Evolutionary conservation across 129 eudicot genomes (phyloP), one percentile per base, ranked within the genome.

Genomic region (Lonicera japonica): DNA sequence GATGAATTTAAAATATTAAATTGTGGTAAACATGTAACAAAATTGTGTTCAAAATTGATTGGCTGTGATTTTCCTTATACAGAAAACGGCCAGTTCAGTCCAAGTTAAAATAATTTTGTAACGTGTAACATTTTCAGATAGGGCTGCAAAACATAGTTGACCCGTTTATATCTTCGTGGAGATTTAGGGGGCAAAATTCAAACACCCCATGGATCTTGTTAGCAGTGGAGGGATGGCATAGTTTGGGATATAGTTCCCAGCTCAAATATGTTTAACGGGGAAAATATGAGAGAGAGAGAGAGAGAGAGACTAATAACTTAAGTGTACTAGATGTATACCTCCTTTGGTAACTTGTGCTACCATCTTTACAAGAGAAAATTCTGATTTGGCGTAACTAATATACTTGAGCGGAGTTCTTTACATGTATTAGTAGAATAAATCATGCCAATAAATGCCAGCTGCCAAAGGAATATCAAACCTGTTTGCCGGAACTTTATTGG

Each of bases 401-500:
- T n/a, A n/a, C n/a, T n/a, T n/a, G 43, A 38, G 10, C 43, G 10
- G 43, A 38, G 10, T 47, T 50, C 24, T 9, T 9, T 23, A 64
- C 19, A 50, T 16, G 58, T 8, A 20, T 53, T 10, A 53, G 58
- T 0, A 53, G 5, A 13, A 18, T 11, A 5, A 18, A 18, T 53
- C 22, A 3, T 18, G 24, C 11, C 8, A 59, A 25, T 46, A 34
- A 19, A 51, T 6, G 23, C n/a, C 14, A 47, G 53, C 55, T 39
- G 60, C 8, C 34, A 43, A 21, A 47, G 52, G 40, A 69, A 20
- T 62, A 60, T 1, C 20, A 56, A 63, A 91, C 97, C 99, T 88
- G 78, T 83, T 88, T 69, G 86, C 92, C 45, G 99, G 99, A 72
- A 94, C 95, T 80, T 94, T 94, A 63, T 94, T 94, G 22, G 99